phyloP scores from a whole-genome alignment of 2,329 filamentous ascomycete genomes.

The Cladosporium sp. region DNA sequence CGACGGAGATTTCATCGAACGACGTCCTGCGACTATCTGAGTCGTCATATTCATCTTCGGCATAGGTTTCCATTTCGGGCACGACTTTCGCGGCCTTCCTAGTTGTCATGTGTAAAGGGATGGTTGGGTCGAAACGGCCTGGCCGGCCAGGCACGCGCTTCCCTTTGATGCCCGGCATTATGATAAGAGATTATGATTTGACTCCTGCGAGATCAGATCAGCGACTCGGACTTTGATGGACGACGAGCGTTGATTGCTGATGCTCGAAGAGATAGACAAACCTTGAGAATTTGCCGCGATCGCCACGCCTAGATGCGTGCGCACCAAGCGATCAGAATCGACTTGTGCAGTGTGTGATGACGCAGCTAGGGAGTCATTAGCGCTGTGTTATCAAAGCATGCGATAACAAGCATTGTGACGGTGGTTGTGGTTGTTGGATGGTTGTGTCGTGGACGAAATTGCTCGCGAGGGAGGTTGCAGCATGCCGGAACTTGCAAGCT shows the following conservation, averaged over 20 bases:
- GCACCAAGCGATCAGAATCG: slow-evolving; percentile 4
- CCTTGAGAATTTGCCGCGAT: slow-evolving; percentile 10
- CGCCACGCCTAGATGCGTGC: slow-evolving; percentile 8
- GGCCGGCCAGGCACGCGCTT: slow-evolving; percentile 18
- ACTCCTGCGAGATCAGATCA: not conserved
- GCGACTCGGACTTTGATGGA: slow-evolving; percentile 2
- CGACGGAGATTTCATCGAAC: slow-evolving; percentile 4
- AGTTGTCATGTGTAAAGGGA: slow-evolving; percentile 46
- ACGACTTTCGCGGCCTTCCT: slow-evolving; percentile 22
- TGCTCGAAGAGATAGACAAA: slow-evolving; percentile 4
- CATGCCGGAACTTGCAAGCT: slow-evolving; percentile 6
- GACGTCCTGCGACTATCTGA: slow-evolving; percentile 8
- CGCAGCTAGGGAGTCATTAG: slow-evolving; percentile 5
- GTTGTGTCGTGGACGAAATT: slow-evolving; percentile 11
- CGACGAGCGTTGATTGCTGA: slow-evolving; percentile 4
- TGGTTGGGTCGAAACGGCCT: slow-evolving; percentile 39
- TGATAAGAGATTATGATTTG: not conserved
- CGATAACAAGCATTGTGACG: not conserved
- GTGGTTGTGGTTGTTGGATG: slow-evolving; percentile 4
- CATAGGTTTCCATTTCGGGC: slow-evolving; percentile 3
- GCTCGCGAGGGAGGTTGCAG: slow-evolving; percentile 10
- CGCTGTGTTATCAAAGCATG: not conserved
- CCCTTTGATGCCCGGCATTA: slow-evolving; percentile 17
- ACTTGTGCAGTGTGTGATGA: not conserved
- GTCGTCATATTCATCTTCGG: slow-evolving; percentile 8